Evolutionary conservation across 495 filamentous ascomycete genomes (phyloP).

Genomic region (Podospora australis): DNA sequence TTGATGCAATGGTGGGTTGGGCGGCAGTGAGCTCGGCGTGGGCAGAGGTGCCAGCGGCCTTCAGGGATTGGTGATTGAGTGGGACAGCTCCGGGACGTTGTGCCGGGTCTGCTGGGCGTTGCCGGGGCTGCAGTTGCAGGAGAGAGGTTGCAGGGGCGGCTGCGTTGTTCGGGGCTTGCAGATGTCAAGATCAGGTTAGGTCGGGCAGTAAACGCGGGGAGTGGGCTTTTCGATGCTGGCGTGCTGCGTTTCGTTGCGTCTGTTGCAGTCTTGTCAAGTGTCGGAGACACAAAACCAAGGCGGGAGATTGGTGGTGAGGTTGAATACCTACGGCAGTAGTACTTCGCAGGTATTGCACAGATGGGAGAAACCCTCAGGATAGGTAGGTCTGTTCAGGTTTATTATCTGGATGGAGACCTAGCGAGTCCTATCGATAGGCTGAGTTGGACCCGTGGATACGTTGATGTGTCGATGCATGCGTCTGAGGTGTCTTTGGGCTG

Average conservation of each 20-base stretch:
- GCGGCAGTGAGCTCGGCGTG: conserved; percentile 8
- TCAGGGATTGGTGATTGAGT: conserved; percentile 17
- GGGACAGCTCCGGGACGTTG: conserved; percentile 13
- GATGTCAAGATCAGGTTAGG: conserved; percentile 19
- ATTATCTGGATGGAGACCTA: neutral
- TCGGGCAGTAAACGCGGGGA: conserved; percentile 37
- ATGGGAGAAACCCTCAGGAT: no score
- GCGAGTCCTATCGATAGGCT: no score
- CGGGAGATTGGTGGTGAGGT: neutral
- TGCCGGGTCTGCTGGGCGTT: conserved; percentile 13
- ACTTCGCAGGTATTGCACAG: no score
- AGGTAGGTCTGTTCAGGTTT: neutral
- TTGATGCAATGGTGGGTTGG: conserved; percentile 15
- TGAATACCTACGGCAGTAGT: no score
- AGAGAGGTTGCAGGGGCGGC: neutral
- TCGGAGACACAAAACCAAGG: conserved; percentile 13
- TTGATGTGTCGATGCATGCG: neutral
- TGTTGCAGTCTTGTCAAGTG: neutral
- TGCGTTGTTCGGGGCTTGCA: conserved; percentile 4
- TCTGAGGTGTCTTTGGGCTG: conserved; percentile 3
- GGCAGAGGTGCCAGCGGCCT: neutral
- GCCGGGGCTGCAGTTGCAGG: conserved; percentile 12
- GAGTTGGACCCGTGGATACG: neutral
- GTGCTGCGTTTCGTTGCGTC: conserved; percentile 13
- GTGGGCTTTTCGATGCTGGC: conserved; percentile 20